Base-by-base conservation (phyloP, 495 filamentous ascomycete species). In the Penicillium bovifimosum region DNA sequence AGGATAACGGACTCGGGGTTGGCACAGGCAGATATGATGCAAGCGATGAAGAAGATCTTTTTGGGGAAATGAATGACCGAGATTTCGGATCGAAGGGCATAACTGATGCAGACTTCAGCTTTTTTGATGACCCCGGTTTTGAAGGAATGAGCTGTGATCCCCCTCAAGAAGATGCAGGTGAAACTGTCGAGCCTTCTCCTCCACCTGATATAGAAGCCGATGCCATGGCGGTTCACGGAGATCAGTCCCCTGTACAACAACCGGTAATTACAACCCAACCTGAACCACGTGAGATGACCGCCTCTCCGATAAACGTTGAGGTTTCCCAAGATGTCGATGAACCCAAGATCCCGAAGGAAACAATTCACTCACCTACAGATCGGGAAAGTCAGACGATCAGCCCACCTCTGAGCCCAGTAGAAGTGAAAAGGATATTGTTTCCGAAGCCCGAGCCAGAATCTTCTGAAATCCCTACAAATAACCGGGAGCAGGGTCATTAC, bases 51-150 rank as follows among this genome's bases (percentile, higher is more conserved):
- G 82, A 86, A 28, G 84, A 87, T 56, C 69, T 89, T 2, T 89
- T 86, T 59, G 85, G 80, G 8, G 86, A 88, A 45, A 74, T 87
- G 28, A 81, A 82, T 34, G 86, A 81, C 27, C 85, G 87, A 63
- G 80, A 91, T 50, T 96, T 95, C 66, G 88, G 83, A 17, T 77
- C 84, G 17, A 86, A 83, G 56, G 87, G 85, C n/a, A 81, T 96
- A 16, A 91, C 88, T 2, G 91, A 96, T 59, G 74, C 83, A 3
- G 91, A 96, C 63, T 96, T 96, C 67, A 92, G 81, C 67, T 96
- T 95, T 62, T 96, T 96, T 51, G 89, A 95, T 61, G 81, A 85
- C 38, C 78, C 76, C 5, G 76, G 69, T 41, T 64, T 77, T 17
- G 73, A 71, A 8, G 66, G 47, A n/a, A 63, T 70, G 54, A 56